Evolutionary conservation across 257 asterid species (phyloP).

Genomic region (Verbascum thapsus): DNA sequence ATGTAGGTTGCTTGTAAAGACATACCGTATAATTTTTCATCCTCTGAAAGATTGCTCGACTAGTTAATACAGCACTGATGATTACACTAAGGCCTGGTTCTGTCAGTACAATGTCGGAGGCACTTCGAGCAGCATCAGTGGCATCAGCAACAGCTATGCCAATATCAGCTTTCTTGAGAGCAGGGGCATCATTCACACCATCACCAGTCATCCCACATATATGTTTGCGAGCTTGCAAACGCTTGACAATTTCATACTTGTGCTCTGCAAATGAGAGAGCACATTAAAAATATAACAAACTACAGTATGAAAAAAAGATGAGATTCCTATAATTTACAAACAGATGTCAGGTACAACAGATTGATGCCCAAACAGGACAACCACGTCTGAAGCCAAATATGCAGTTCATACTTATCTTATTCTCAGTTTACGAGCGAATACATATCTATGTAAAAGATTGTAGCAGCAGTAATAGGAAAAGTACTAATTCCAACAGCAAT

Average conservation of each 20-base stretch:
- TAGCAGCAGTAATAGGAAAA: neutral
- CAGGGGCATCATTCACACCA: conserved; percentile 71
- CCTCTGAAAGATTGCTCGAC: conserved; percentile 67
- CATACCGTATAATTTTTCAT: conserved; percentile 65
- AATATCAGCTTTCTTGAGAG: conserved; percentile 63
- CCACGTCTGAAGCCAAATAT: conserved; percentile 15
- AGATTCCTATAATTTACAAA: neutral
- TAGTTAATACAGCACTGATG: conserved; percentile 66
- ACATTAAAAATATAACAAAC: conserved; percentile 7
- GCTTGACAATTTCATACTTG: conserved; percentile 63
- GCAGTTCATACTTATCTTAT: neutral
- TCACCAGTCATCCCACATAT: conserved; percentile 75
- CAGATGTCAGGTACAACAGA: neutral
- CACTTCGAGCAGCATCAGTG: conserved; percentile 67
- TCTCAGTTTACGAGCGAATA: neutral
- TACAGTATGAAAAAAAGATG: neutral
- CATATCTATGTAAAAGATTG: neutral
- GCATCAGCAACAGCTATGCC: conserved; percentile 73
- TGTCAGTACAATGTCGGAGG: conserved; percentile 62
- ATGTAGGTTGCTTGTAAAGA: conserved; percentile 10
- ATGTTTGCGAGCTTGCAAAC: conserved; percentile 62
- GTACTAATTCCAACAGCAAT: no score
- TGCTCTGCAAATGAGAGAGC: conserved; percentile 42
- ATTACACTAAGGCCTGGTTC: conserved; percentile 69
- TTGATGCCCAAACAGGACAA: conserved; percentile 9